Evolutionary conservation across 805 yeast species (phyloP), one percentile per base, ranked within the genome.

Genomic region (Myxozyma sirexii): DNA sequence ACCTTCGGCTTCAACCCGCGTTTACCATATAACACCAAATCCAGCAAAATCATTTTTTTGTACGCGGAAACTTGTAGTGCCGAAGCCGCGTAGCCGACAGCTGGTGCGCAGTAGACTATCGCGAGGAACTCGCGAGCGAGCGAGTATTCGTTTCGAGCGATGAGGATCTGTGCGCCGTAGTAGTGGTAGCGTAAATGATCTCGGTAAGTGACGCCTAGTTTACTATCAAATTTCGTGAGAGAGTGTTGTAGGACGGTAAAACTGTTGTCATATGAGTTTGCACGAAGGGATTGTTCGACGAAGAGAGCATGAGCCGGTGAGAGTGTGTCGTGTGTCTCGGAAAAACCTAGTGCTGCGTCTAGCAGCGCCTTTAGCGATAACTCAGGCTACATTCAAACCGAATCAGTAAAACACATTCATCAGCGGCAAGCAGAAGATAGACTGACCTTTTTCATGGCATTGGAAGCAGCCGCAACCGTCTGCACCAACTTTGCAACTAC

Each of bases 161-260:
- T 46, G 31, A 49, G 49, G 6, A 59, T 51, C 15, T 47, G 50
- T 4, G 56, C 68, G 10, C 60, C 64, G 49, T 62, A 65, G 41
- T 59, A 66, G 49, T 66, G 62, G 50, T 50, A 62, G 13, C n/a
- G 38, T 19, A 62, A 27, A 33, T 62, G 62, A 35, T 62, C 64
- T 12, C 41, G 56, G 26, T 62, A 60, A 13, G 57, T 38, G 10
- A 56, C 41, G n/a, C 45, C 55, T 21, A 17, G 21, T 45, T 46
- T 41, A 6, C 57, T 38, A 24, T 62, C 54, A 29, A 62, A 60
- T 38, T 26, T 33, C 4, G 43, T 43, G 19, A 62, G 49, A 23
- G 37, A 49, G 24, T 51, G 13, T 2, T 24, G 5, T 10, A 62
- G 41, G n/a, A 62, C 38, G 31, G 29, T 17, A 12, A 35, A 3